Base-by-base conservation (phyloP, 805 yeast species). In the Kodamaea sagamina region DNA sequence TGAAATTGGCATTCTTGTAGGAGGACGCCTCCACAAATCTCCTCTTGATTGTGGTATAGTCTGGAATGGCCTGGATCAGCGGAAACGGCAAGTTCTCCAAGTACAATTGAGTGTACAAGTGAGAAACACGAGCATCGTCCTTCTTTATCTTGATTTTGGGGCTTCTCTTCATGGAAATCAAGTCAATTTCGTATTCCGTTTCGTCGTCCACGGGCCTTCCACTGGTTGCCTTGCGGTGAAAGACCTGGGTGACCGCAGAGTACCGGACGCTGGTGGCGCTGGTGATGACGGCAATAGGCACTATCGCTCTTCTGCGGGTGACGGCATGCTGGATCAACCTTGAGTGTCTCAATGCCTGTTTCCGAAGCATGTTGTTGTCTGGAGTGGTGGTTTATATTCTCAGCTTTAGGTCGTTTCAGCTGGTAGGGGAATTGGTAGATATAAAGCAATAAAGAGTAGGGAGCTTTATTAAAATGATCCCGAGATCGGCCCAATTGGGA, bases 131-230 rank as follows among this genome's bases (percentile, higher is more conserved):
- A n/a, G n/a, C n/a, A n/a, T n/a, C 18, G 10, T 17, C 25, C 17
- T 24, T 21, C 43, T 18, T 27, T 26, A 19, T 37, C 32, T 17
- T 29, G 29, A 15, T 21, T 24, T 37, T 27, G 15, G 21, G 38
- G 37, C 19, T 40, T 41, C 32, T 44, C 40, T 41, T 47, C 27
- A 49, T 24, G 11, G 47, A 29, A 29, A 49, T 47, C 32, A 32
- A 36, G 41, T 47, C 50, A 18, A 47, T 47, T 16, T 47, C 52
- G 32, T 43, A 47, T 18, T 42, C 52, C 5, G 16, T 29, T 17
- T 15, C 34, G 21, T 36, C 39, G 4, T 35, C 27, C 19, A 35
- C 21, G 18, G 25, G 25, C 22, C 38, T 35, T 4, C 38, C 38
- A 21, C 38, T 35, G 13, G 38, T 35, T 3, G 38, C 38, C 25